Base-by-base conservation (phyloP, 352 stramenopile genomes). In the Phytophthora pisi region DNA sequence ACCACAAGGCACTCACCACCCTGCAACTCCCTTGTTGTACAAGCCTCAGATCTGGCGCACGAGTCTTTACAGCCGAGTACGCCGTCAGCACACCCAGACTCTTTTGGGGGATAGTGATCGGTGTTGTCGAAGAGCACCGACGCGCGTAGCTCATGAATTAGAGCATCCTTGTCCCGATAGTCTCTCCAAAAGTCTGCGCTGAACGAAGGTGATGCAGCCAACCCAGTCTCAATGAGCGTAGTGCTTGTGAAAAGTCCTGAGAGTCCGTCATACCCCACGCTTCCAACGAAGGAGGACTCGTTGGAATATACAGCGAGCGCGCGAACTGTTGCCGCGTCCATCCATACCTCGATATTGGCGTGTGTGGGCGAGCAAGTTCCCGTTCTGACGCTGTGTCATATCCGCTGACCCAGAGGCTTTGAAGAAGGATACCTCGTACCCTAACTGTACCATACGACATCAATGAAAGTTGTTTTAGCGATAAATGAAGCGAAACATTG, bases 181-280 rank as follows among this genome's bases (percentile, higher is more conserved):
- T 83, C 74, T 46, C 81, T 66, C 77, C 79, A 89, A 47, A 85
- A 88, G 31, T 88, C 81, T 5, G 74, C 68, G 20, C 57, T 70
- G 45, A 79, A 86, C 1, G 66, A 20, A 2, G 75, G 63, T 0
- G 38, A 63, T 5, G 49, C n/a, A 58, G 67, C 68, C 7, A 74
- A 42, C 1, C 72, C 78, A 13, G 84, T 45, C 8, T 65, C 52
- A 10, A 88, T 66, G n/a, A 88, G 57, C 18, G 67, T 51, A 0
- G 60, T 61, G 5, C 74, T 84, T 3, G 72, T 81, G 65, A 83
- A 89, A 36, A 82, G 45, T 0, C 79, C 77, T 1, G 72, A 57
- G 5, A 68, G 64, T 10, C 78, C 72, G 20, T 64, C 60, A 53
- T 88, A 88, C 5, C 79, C 79, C 5, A 83, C 59, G 28, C 75